A percentile compares a stretch with the other conserved stretches of the same genome.
Evolutionary conservation across 2,329 filamentous ascomycete species (phyloP).

Genomic region (Phialocephala subalpina): DNA sequence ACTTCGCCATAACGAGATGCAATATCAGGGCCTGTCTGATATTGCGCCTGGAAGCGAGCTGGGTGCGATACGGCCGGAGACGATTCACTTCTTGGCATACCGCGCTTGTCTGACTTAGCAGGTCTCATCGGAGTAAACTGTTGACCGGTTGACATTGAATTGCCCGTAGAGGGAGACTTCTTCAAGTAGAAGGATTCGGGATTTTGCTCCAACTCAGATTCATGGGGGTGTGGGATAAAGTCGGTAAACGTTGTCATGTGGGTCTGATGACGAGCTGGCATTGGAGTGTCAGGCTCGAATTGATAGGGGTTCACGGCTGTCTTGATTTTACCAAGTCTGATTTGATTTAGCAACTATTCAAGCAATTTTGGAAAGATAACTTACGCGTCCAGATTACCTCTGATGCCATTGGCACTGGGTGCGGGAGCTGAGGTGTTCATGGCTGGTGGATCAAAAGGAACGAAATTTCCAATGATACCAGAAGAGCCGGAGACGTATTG

Average conservation of each 20-base stretch:
- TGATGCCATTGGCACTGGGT: neutral
- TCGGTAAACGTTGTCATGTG: slow-evolving; percentile 38
- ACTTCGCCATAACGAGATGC: slow-evolving; percentile 18
- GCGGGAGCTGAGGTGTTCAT: slow-evolving; percentile 13
- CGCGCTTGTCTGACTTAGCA: slow-evolving; percentile 9
- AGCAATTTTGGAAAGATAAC: neutral
- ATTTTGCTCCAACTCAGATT: slow-evolving; percentile 16
- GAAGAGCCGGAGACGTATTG: slow-evolving; percentile 26
- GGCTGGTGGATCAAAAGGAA: slow-evolving; percentile 29
- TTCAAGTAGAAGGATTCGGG: slow-evolving; percentile 33
- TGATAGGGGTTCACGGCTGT: slow-evolving; percentile 34
- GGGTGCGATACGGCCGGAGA: slow-evolving; percentile 31
- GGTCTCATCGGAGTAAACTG: slow-evolving; percentile 12
- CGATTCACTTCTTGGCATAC: slow-evolving; percentile 35
- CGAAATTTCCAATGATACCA: slow-evolving; percentile 39
- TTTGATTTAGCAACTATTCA: neutral
- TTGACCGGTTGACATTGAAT: slow-evolving; percentile 20
- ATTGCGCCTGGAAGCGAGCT: slow-evolving; percentile 16
- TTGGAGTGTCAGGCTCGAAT: slow-evolving; percentile 40
- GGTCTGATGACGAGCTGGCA: slow-evolving; percentile 12
- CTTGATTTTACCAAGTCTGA: slow-evolving; percentile 15
- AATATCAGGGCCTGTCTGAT: slow-evolving; percentile 19
- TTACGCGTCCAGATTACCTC: slow-evolving; percentile 15
- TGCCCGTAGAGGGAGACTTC: slow-evolving; percentile 36
- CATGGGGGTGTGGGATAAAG: slow-evolving; percentile 29